A percentile compares a stretch with the other conserved stretches of the same genome.
These are phyloP conservation scores for Keithomyces neogunnii DNA, from an alignment of 2,329 filamentous ascomycete genomes.

Conservation along the genomic window DNA sequence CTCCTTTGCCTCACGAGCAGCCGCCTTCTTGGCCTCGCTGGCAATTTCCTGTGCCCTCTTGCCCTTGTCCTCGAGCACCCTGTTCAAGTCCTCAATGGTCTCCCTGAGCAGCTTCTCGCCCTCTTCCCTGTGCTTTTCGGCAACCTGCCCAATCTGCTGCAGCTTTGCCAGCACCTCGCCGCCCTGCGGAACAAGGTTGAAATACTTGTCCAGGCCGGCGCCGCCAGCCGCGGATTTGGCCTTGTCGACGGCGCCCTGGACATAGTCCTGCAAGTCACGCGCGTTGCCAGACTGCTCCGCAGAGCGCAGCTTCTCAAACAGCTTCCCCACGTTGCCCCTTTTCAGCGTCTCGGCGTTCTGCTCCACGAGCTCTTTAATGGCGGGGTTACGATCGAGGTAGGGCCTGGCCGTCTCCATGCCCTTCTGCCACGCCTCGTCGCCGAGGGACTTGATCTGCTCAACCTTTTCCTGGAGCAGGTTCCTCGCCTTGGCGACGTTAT, in stretches of 20 bases:
- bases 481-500: constrained; percentile 45
- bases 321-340: constrained; percentile 54
- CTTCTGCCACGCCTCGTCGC: constrained; percentile 65
- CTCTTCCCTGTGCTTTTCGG: constrained; percentile 59
- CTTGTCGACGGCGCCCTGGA: constrained; percentile 21
- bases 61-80: constrained; percentile 53
- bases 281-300: constrained; percentile 54
- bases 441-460: constrained; percentile 56
- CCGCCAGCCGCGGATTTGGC: constrained; percentile 32
- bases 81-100: constrained; percentile 56
- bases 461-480: constrained; percentile 62
- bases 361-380: constrained; percentile 64
- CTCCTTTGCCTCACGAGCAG: background rate
- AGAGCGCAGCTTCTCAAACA: constrained; percentile 54
- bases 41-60: constrained; percentile 49
- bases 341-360: constrained; percentile 61
- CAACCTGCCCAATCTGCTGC: constrained; percentile 54
- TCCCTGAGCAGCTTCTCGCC: constrained; percentile 62
- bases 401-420: constrained; percentile 63
- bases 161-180: constrained; percentile 58
- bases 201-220: constrained; percentile 49
- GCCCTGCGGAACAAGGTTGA: constrained; percentile 57
- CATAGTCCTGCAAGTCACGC: constrained; percentile 30
- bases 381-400: constrained; percentile 66
- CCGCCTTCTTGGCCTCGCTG: constrained; percentile 41